A percentile compares a stretch with the other conserved stretches of the same genome.
phyloP scores from a whole-genome alignment of 2,329 filamentous ascomycete genomes.

The Scopulariopsis brevicaulis region DNA sequence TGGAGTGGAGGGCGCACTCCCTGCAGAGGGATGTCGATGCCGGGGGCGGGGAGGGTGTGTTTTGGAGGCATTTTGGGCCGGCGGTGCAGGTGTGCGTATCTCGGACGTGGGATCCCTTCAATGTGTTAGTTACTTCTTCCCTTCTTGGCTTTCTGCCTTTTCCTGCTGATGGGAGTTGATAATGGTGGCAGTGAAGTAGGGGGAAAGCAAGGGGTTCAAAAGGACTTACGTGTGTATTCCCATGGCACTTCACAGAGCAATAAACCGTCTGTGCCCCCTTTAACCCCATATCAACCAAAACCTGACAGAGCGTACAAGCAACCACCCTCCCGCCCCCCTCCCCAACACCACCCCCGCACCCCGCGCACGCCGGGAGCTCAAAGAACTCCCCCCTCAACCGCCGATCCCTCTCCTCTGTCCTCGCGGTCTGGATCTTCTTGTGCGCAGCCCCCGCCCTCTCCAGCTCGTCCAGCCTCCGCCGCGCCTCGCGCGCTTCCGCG shows the following conservation, averaged over 20 bases:
- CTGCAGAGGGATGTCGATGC: neutral
- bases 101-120: conserved; percentile 3
- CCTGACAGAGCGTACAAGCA: conserved; percentile 32
- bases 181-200: neutral
- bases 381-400: conserved; percentile 21
- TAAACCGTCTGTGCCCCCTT: conserved; percentile 25
- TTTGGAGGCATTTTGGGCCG: conserved; percentile 6
- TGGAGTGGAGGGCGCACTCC: conserved; percentile 1
- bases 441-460: conserved; percentile 35
- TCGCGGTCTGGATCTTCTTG: conserved; percentile 28
- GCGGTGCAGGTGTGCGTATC: conserved; percentile 7
- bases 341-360: conserved; percentile 23
- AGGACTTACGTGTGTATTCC: conserved; percentile 25
- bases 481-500: conserved; percentile 20
- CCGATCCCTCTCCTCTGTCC: conserved; percentile 21
- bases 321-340: conserved; percentile 21
- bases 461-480: conserved; percentile 30
- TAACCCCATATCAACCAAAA: conserved; percentile 24
- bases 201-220: neutral
- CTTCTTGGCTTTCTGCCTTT: too few relatives aligned
- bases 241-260: conserved; percentile 30
- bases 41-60: neutral
- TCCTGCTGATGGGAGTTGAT: too few relatives aligned
- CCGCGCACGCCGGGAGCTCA: conserved; percentile 24
- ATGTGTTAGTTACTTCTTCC: neutral